Conservation (phyloP, 2,329 filamentous ascomycete genomes). For the Juglanconis oblonga region DNA sequence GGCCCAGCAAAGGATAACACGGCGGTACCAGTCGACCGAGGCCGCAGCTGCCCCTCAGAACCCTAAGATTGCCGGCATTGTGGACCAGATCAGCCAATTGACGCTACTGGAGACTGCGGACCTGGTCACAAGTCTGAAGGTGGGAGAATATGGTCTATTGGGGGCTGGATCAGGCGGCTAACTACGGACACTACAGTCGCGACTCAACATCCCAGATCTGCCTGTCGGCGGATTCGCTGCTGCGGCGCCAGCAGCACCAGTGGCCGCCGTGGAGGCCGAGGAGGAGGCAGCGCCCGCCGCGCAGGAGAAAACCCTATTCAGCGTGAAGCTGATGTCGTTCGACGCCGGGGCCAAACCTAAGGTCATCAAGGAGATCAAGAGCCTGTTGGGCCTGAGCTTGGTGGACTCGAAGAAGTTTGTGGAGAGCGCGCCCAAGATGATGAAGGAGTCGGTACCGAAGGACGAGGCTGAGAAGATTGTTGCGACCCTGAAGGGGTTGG, state of each 20-base stretch:
- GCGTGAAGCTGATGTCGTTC: constrained; percentile 87
- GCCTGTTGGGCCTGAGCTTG: constrained; percentile 86
- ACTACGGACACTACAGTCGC: constrained; percentile 55
- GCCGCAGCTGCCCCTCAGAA: constrained; percentile 52
- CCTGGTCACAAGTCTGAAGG: constrained; percentile 92
- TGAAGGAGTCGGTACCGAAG: constrained; percentile 99
- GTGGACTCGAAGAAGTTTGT: constrained; percentile 99
- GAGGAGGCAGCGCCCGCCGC: constrained; percentile 85
- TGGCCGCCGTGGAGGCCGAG: constrained; percentile 71
- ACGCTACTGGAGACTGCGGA: constrained; percentile 97
- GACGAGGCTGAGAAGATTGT: constrained; percentile 99
- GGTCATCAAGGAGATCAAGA: constrained; percentile 99
- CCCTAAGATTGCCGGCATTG: constrained; percentile 91
- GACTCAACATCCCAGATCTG: constrained; percentile 96
- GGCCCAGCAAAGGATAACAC: constrained; percentile 50
- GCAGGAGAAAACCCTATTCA: constrained; percentile 97
- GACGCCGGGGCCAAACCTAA: constrained; percentile 91
- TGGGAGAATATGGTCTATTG: constrained; percentile 36
- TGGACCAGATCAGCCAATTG: constrained; percentile 98
- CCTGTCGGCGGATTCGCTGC: constrained; percentile 87
- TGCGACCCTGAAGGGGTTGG: constrained; percentile 87
- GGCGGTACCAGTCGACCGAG: constrained; percentile 88
- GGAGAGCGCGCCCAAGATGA: constrained; percentile 92
- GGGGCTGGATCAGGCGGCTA: background rate
- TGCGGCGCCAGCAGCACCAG: constrained; percentile 55